phyloP scores from a whole-genome alignment of 192 early-diverging fungal species.

The Coemansia reversa region DNA sequence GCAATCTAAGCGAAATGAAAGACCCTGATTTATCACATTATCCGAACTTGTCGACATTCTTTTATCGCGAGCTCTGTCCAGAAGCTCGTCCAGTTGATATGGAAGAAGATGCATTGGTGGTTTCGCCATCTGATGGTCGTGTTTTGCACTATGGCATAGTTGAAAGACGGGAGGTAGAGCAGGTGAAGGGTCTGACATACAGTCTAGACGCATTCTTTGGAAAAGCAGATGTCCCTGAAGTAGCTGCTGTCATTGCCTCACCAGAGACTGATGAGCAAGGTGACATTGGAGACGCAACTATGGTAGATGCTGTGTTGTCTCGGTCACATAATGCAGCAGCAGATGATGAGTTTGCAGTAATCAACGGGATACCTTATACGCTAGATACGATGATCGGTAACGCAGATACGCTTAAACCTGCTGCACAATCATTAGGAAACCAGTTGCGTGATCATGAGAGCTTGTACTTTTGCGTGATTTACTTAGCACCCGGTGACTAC shows the following conservation, averaged over 20 bases:
- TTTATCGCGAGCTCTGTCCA: slow-evolving; percentile 85
- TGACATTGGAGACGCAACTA: slow-evolving; percentile 49
- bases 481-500: slow-evolving; percentile 97
- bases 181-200: slow-evolving; percentile 94
- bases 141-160: slow-evolving; percentile 89
- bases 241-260: background rate
- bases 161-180: slow-evolving; percentile 74
- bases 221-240: slow-evolving; percentile 24
- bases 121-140: slow-evolving; percentile 86
- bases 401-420: slow-evolving; percentile 35
- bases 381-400: slow-evolving; percentile 71
- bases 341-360: slow-evolving; percentile 82
- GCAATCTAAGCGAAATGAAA: slow-evolving; percentile 92
- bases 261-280: slow-evolving; percentile 8
- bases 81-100: slow-evolving; percentile 68
- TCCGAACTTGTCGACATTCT: slow-evolving; percentile 86
- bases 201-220: slow-evolving; percentile 86
- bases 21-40: slow-evolving; percentile 77
- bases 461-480: slow-evolving; percentile 90
- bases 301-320: slow-evolving; percentile 32
- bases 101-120: slow-evolving; percentile 58
- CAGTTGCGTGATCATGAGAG: slow-evolving; percentile 63
- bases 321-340: slow-evolving; percentile 66
- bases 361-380: slow-evolving; percentile 84
- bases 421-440: slow-evolving; percentile 43